These are phyloP conservation scores for Xylariales sp. DNA, from an alignment of 2,329 filamentous ascomycete genomes.

Conservation along the genomic window DNA sequence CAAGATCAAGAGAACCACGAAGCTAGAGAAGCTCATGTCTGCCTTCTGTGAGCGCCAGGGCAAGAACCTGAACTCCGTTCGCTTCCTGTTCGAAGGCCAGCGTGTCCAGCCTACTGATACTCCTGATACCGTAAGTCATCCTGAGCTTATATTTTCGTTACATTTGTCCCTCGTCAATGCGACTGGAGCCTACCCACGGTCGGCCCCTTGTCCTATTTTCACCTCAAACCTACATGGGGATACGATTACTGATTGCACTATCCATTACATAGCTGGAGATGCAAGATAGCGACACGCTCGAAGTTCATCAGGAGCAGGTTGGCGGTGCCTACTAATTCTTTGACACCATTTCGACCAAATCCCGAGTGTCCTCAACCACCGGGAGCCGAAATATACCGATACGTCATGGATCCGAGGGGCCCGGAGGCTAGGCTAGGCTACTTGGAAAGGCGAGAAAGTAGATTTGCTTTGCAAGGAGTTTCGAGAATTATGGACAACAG, in stretches of 20 bases:
- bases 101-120: slow-evolving; percentile 86
- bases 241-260: too few species aligned
- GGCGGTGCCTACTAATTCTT: slow-evolving; percentile 54
- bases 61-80: slow-evolving; percentile 76
- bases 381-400: background rate
- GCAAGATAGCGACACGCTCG: slow-evolving; percentile 90
- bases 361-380: background rate
- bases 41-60: slow-evolving; percentile 97
- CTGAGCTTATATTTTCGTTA: slow-evolving; percentile 1
- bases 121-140: slow-evolving; percentile 74
- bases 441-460: background rate
- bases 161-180: too few species aligned
- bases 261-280: slow-evolving; percentile 79
- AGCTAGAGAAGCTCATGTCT: slow-evolving; percentile 96
- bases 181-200: too few species aligned
- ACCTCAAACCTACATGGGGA: too few species aligned
- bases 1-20: slow-evolving; percentile 97
- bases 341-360: too few species aligned
- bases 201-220: too few species aligned
- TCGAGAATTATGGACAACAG: background rate
- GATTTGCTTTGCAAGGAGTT: slow-evolving; percentile 4
- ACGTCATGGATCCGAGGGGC: too few species aligned
- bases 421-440: too few species aligned
- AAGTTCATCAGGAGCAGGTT: slow-evolving; percentile 98
- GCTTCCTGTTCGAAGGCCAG: slow-evolving; percentile 94